Evolutionary conservation across 495 filamentous ascomycete genomes (phyloP), one percentile per base, ranked within the genome.

Genomic region (Evansstolkia leycettana): DNA sequence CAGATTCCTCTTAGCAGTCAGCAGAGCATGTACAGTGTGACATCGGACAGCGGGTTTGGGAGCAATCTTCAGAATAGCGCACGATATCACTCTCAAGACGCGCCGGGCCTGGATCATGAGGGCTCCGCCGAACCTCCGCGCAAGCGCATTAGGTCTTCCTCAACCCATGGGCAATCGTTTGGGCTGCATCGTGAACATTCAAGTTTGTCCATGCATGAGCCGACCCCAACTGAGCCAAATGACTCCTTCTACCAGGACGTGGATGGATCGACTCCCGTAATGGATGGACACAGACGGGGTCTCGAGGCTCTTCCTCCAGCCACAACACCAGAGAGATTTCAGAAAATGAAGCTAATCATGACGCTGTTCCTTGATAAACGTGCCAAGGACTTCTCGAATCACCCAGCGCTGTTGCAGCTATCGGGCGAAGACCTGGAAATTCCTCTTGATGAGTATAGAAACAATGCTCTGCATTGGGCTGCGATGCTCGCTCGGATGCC

Each of bases 391-490:
- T 83, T 78, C 42, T 59, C 67, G 2, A 71, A 66, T 17, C 77
- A 82, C 46, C 69, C 75, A 1, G 78, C 76, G 1, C 67, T 84
- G 13, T 58, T 71, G 5, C 75, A 80, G 33, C 62, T 98, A 34
- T 76, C 76, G n/a, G 74, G 80, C 1, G 65, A 81, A 16, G 87
- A 95, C 37, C 72, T 96, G 18, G 90, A 98, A 48, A 73, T 84
- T 18, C 89, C 92, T 7, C 77, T 98, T 37, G 90, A 98, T 48
- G 64, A 75, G 4, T 82, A 82, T 36, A 76, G 77, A 15, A 87
- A 94, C 52, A 94, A 82, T 36, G 84, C 90, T 15, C 65, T 98
- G 19, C 89, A 94, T 48, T 98, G 90, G 90, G 90, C 89, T n/a
- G 86, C 90, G 7, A 93, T 89, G 26, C 69, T 96, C 31, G 84